Base-by-base conservation (phyloP, 164 flowering plant species). In the Malania oleifera region DNA sequence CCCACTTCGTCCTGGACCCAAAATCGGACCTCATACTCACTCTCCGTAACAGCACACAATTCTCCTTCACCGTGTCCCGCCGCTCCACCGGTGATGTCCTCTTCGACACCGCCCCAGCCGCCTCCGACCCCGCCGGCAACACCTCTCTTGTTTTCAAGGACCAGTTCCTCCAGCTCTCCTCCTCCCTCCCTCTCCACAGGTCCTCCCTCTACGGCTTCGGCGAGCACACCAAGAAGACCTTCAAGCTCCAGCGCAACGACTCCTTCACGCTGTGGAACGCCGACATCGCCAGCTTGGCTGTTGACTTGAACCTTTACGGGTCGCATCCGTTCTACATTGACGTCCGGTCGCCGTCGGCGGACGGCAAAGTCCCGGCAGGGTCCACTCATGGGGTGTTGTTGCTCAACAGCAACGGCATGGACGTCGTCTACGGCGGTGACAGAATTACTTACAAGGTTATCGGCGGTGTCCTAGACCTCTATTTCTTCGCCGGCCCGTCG, bases 291-390 rank as follows among this genome's bases (percentile, higher is more conserved):
- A 79, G 83, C 53, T 60, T 47, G 0, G 72, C 57, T 52, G 23
- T 29, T 4, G 82, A 87, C 60, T 26, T 85, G 14, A 89, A 85
- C 48, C 73, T 89, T 15, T 89, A 89, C 31, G 97, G 97, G 1
- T 83, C 88, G 15, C 96, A 89, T 64, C 95, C 96, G 3, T 89
- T 89, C 40, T 89, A 90, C 61, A 57, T 90, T 52, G 97, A 90
- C 29, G 71, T 87, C 29, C 38, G 97, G 26, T 73, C 83, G 15
- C 64, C 79, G 1, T 47, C 67, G 1, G 1, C 7, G 2, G 60
- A 56, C 13, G 71, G 59, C 0, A 65, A 41, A 14, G 64, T 45
- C 1, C 15, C 48, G 0, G 70, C 68, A 0, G 82, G 89, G 8
- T 64, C 54, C 0, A 64, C 75, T 28, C 95, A 87, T 54, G 86